Percentiles rank a stretch among this genome's conserved stretches.
phyloP scores from a whole-genome alignment of 2,329 filamentous ascomycete species.

The Sporothrix inflata region DNA sequence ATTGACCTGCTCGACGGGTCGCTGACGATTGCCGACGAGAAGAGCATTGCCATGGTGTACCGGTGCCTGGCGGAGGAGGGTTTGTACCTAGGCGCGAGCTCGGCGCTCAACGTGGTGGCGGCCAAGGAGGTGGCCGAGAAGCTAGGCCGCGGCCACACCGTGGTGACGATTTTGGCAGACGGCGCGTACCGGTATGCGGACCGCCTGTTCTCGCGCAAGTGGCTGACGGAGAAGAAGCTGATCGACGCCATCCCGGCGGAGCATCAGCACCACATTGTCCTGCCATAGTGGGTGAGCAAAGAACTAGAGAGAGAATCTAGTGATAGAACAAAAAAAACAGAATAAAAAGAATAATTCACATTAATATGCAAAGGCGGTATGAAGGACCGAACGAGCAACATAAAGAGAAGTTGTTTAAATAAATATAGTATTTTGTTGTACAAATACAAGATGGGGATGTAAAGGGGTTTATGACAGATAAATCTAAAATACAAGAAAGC shows the following conservation, averaged over 20 bases:
- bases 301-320: not conserved
- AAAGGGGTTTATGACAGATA: constrained; percentile 16
- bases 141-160: constrained; percentile 83
- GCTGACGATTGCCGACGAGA: constrained; percentile 83
- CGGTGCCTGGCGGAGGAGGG: constrained; percentile 94
- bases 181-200: constrained; percentile 98
- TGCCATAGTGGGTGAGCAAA: constrained; percentile 60
- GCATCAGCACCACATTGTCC: constrained; percentile 90
- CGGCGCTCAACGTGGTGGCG: constrained; percentile 90
- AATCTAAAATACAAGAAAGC: constrained; percentile 23
- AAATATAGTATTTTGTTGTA: not conserved
- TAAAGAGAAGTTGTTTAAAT: not conserved
- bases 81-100: constrained; percentile 91
- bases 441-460: constrained; percentile 14
- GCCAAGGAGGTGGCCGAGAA: constrained; percentile 92
- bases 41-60: constrained; percentile 98
- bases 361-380: too few relatives aligned
- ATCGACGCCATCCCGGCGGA: constrained; percentile 79
- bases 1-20: constrained; percentile 83
- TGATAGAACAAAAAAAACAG: constrained; percentile 3
- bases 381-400: not conserved
- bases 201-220: constrained; percentile 86
- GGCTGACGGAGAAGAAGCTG: constrained; percentile 85
- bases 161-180: constrained; percentile 93
- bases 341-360: not conserved